phyloP scores from a whole-genome alignment of 805 yeast species.

The Candida caryicola region DNA sequence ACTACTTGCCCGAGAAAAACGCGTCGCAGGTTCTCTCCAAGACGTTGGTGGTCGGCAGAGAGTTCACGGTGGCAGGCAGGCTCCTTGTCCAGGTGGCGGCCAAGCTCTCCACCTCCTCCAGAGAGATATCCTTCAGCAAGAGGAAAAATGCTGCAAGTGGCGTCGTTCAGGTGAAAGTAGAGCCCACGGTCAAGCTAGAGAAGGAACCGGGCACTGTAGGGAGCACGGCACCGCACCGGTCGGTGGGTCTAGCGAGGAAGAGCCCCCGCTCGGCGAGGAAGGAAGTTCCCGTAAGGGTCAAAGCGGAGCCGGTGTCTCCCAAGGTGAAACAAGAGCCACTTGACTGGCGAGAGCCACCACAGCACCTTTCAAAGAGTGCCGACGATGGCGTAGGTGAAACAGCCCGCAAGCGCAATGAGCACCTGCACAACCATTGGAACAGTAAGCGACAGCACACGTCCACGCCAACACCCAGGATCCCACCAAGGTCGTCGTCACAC shows the following conservation, averaged over 20 bases:
- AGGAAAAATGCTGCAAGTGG: not conserved
- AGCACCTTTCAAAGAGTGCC: too few relatives aligned
- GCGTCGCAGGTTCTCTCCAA: conserved; percentile 14
- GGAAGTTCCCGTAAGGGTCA: too few relatives aligned
- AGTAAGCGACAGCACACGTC: too few relatives aligned
- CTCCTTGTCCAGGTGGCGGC: conserved; percentile 17
- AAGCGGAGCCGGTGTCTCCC: not conserved
- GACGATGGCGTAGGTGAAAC: too few relatives aligned
- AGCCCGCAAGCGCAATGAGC: too few relatives aligned
- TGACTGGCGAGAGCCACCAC: too few relatives aligned
- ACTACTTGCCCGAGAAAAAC: conserved; percentile 25
- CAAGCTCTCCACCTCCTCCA: conserved; percentile 1
- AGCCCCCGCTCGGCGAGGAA: too few relatives aligned
- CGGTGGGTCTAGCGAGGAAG: too few relatives aligned
- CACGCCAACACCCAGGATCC: conserved; percentile 10
- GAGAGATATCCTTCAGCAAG: conserved; percentile 4
- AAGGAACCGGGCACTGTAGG: not conserved
- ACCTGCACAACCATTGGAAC: too few relatives aligned
- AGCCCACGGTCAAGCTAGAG: conserved; percentile 2
- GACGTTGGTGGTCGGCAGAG: conserved; percentile 15
- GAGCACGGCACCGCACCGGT: too few relatives aligned
- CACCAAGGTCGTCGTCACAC: conserved; percentile 5
- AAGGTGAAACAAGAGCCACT: too few relatives aligned
- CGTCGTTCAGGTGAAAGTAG: not conserved
- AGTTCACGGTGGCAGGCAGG: conserved; percentile 23